phyloP scores from a whole-genome alignment of 257 asterid genomes.

The Forsythia viridissima region DNA sequence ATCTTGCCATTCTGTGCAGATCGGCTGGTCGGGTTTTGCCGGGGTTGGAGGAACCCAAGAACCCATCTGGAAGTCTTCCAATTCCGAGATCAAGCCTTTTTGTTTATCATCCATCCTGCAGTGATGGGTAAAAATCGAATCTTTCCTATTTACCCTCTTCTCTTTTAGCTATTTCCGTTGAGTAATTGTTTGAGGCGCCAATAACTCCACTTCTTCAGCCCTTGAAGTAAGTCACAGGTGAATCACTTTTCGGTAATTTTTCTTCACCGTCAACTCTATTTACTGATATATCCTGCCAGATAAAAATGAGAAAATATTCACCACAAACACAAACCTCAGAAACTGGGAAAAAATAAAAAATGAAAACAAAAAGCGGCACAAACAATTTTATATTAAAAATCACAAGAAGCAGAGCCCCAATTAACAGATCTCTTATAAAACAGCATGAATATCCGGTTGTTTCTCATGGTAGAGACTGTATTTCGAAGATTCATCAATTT shows the following conservation, averaged over 20 bases:
- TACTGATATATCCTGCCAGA: neutral
- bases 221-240: neutral
- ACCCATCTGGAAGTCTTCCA: conserved; percentile 31
- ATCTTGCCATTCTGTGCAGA: conserved; percentile 37
- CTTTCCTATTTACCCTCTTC: conserved; percentile 14
- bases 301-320: neutral
- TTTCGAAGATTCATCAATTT: neutral
- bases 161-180: neutral
- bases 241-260: neutral
- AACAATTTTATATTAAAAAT: neutral
- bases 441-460: neutral
- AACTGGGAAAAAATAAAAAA: neutral
- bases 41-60: conserved; percentile 77
- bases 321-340: neutral
- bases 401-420: neutral
- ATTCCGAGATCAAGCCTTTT: conserved; percentile 32
- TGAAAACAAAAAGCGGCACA: neutral
- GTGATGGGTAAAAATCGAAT: conserved; percentile 35
- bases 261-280: neutral
- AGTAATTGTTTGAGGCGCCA: neutral
- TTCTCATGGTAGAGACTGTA: neutral
- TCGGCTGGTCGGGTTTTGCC: conserved; percentile 49
- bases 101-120: conserved; percentile 48
- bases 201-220: neutral
- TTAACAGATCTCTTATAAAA: neutral